Base-by-base conservation (phyloP, 768 basidiomycete genomes). In the Boletus bicolor region DNA sequence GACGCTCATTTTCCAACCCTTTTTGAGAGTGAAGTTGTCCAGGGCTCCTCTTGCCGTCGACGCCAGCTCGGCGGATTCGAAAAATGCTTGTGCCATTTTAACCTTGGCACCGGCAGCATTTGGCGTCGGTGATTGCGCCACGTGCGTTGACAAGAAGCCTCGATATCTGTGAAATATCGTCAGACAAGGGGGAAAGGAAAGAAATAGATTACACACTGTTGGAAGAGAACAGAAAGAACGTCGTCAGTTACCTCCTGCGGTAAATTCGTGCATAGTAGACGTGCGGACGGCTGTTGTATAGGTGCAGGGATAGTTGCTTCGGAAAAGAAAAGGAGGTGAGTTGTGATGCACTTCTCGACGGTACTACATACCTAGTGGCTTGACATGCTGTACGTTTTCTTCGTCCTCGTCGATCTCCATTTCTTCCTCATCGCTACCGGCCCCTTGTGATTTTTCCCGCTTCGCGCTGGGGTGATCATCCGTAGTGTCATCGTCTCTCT, bases 361-460 rank as follows among this genome's bases (percentile, higher is more conserved):
- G 48, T 35, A 65, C 58, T 64, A 77, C 82, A 69, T 78, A 85
- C 83, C 80, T 61, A 75, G 63, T 61, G 73, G 70, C 57, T 64
- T 70, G 47, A 56, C 72, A 56, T 71, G 72, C 57, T 73, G 78
- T 45, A 75, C 73, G 37, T 75, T 68, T 52, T 89, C 86, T 44
- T 91, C 88, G 45, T 97, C 93, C 48, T 94, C 92, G 57, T 94
- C 93, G 65, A 93, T 91, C 74, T 96, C 93, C 87, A 95, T 95
- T 75, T 93, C 91, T 68, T 89, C 89, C 52, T 85, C 93, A 59
- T 91, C 89, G 60, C 73, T 82, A 14, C 75, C 75, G 12, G 84
- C 83, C 41, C 79, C 85, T 46, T 82, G 82, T 43, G 78, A 74
- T 70, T 84, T 91, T 64, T 85, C 83, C 58, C 85, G 82, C 75